A percentile compares a stretch with the other conserved stretches of the same genome.
phyloP scores from a whole-genome alignment of 768 basidiomycete species.

The Chlorophyllum brunneum region DNA sequence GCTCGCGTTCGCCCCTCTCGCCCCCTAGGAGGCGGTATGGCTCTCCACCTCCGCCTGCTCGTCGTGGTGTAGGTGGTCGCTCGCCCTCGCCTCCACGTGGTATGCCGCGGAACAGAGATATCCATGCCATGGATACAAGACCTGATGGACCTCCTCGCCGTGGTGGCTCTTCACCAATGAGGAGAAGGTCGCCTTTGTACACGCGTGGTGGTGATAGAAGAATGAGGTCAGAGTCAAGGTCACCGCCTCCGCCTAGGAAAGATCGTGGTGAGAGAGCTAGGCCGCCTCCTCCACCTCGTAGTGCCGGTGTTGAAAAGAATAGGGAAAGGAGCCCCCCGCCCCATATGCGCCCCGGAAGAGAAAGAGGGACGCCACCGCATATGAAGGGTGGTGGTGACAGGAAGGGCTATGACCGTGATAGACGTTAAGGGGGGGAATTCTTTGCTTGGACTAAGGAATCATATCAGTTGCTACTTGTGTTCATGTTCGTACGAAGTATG shows the following conservation, averaged over 20 bases:
- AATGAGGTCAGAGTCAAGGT: conserved; percentile 14
- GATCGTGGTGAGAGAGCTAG: too few species aligned
- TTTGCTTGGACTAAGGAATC: neutral
- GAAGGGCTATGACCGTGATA: conserved; percentile 7
- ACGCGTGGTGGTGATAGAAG: conserved; percentile 12
- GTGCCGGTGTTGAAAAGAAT: conserved; percentile 15
- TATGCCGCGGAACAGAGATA: conserved; percentile 1
- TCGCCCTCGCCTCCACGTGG: conserved; percentile 13
- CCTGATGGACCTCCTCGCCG: conserved; percentile 11
- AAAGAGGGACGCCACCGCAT: conserved; percentile 9
- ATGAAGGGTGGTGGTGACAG: conserved; percentile 3
- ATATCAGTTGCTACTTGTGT: too few species aligned
- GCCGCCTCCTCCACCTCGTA: conserved; percentile 13
- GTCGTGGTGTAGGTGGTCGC: neutral
- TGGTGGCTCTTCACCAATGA: conserved; percentile 18
- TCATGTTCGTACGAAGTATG: too few species aligned
- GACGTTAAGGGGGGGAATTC: neutral
- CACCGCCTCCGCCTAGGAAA: conserved; percentile 19
- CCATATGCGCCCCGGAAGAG: conserved; percentile 5
- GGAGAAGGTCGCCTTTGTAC: conserved; percentile 9
- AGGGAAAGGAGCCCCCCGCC: conserved; percentile 10
- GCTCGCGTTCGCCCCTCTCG: neutral
- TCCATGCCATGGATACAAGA: conserved; percentile 10
- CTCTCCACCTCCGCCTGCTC: conserved; percentile 10
- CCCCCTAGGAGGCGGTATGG: conserved; percentile 12